These are phyloP conservation scores for Dalbergia cochinchinensis DNA, from an alignment of 306 rosid genomes.

Conservation along the genomic window DNA sequence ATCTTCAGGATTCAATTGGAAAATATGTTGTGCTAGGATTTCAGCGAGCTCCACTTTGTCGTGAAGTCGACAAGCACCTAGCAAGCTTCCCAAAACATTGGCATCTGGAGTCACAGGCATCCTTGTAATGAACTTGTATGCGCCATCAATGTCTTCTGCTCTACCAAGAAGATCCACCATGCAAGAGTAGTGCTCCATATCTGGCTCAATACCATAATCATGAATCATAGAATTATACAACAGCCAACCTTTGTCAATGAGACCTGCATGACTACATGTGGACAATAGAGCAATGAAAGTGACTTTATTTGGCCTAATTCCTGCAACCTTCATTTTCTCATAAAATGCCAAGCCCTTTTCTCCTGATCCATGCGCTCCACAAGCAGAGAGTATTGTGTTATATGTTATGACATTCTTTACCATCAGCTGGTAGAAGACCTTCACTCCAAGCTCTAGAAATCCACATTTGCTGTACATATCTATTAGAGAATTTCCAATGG, in stretches of 20 bases:
- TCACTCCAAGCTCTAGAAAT: constrained; percentile 52
- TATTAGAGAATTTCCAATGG: constrained; percentile 54
- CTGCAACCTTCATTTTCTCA: constrained; percentile 52
- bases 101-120: constrained; percentile 54
- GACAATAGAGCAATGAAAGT: constrained; percentile 55
- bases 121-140: constrained; percentile 49
- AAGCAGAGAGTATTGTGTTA: constrained; percentile 58
- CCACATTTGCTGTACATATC: constrained; percentile 63
- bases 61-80: constrained; percentile 57
- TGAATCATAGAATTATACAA: constrained; percentile 52
- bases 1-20: constrained; percentile 43
- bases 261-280: constrained; percentile 60
- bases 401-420: constrained; percentile 55
- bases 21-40: constrained; percentile 37
- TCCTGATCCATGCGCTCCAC: constrained; percentile 58
- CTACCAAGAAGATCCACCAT: constrained; percentile 63
- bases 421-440: constrained; percentile 53
- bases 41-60: constrained; percentile 57
- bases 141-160: constrained; percentile 55
- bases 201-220: constrained; percentile 55
- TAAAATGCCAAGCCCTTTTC: constrained; percentile 49
- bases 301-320: constrained; percentile 58
- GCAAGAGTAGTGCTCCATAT: constrained; percentile 57
- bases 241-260: constrained; percentile 50
- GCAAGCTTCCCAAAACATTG: constrained; percentile 58